Base-by-base conservation (phyloP, 2,329 filamentous ascomycete species). In the Diaporthe sp. region DNA sequence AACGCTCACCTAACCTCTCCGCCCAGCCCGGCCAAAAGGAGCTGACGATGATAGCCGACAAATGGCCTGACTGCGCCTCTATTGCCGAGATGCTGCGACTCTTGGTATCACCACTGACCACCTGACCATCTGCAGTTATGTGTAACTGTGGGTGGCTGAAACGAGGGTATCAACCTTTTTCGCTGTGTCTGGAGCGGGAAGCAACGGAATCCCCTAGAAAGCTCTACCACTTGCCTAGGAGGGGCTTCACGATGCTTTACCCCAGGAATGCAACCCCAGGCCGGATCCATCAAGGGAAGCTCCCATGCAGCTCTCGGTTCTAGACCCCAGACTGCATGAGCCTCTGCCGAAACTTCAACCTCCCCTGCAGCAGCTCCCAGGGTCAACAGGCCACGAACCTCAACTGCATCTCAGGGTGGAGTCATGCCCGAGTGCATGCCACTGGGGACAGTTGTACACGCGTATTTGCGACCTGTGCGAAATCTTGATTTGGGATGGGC, bases 271-370 rank as follows among this genome's bases (percentile, higher is more conserved):
- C 71, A 53, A 62, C 71, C 57, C 44, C 7, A 42, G 34, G 0
- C 6, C 44, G 42, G 25, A 37, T 46, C 13, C 10, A 25, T 34
- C 28, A 55, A 42, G 68, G 68, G 34, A 37, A 28, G 31, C 60
- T 44, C 57, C 25, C 39, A 49, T 61, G 55, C 28, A 12, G 2
- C 39, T 25, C 28, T 44, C 15, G 68, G 53, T 42, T 71, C 70
- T 72, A 72, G 71, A 62, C 31, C 57, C 46, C 65, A n/a, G 46
- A n/a, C 46, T n/a, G 65, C 65, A 70, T 42, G 65, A 61, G 31
- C 42, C 12, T 55, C 58, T 53, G 25, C 57, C 46, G 34, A 58
- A 42, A 39, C 28, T 15, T 34, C 31, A 44, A 46, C 22, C 46
- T 53, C 42, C 65, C 71, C 71, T 72, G 71, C 57, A 62, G 44